phyloP scores from a whole-genome alignment of 2,329 filamentous ascomycete species.

The Bisporella sp. region DNA sequence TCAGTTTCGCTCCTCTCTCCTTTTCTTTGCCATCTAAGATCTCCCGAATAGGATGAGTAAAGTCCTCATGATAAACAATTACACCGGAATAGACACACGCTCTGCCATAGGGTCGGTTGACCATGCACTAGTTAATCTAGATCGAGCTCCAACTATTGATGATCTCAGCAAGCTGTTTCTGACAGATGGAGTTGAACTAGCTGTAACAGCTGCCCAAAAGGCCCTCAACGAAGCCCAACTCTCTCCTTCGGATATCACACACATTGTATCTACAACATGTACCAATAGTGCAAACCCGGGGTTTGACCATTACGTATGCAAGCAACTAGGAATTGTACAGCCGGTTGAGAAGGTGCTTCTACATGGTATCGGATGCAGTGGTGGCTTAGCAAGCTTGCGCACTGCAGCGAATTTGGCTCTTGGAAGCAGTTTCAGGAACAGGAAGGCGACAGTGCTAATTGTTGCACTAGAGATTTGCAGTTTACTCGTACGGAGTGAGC shows the following conservation, averaged over 20 bases:
- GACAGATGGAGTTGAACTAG: constrained; percentile 49
- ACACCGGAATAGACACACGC: constrained; percentile 56
- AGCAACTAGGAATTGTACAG: constrained; percentile 47
- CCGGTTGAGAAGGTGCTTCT: constrained; percentile 58
- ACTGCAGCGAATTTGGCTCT: constrained; percentile 62
- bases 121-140: constrained; percentile 54
- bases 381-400: constrained; percentile 53
- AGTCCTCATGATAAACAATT: constrained; percentile 55
- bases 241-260: constrained; percentile 48
- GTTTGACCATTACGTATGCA: constrained; percentile 59
- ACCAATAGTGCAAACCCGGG: constrained; percentile 64
- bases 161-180: constrained; percentile 50
- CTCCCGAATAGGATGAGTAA: constrained; percentile 47
- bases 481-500: constrained; percentile 54
- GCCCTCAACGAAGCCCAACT: constrained; percentile 48
- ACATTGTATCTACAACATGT: constrained; percentile 61
- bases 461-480: constrained; percentile 58
- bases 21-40: constrained; percentile 1
- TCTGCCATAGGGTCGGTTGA: constrained; percentile 55
- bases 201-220: constrained; percentile 46
- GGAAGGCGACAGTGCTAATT: constrained; percentile 56
- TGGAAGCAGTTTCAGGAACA: constrained; percentile 50
- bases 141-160: constrained; percentile 43
- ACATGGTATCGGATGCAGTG: constrained; percentile 61
- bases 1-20: constrained; percentile 31